These are phyloP conservation scores for Calocybe gambosa DNA, from an alignment of 1,284 basidiomycete species.

Conservation along the genomic window DNA sequence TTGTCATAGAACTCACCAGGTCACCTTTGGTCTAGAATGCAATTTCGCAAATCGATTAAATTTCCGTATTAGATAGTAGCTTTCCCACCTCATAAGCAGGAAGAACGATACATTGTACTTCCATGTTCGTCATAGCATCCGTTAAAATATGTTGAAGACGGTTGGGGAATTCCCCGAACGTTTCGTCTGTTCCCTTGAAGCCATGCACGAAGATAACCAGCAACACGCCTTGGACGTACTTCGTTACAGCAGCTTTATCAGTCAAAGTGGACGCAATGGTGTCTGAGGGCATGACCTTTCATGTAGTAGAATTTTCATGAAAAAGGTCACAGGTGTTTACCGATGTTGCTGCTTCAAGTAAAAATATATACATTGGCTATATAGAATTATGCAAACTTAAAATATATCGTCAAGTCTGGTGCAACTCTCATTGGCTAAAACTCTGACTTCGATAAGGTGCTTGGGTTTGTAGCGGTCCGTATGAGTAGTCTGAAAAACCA, in stretches of 20 bases:
- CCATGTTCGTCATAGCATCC: constrained; percentile 45
- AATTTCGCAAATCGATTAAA: neutral
- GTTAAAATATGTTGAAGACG: constrained; percentile 73
- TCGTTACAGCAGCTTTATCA: neutral
- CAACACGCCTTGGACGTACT: constrained; percentile 32
- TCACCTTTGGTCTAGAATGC: constrained; percentile 71
- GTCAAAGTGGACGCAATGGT: neutral
- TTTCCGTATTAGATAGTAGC: neutral
- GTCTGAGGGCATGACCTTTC: neutral
- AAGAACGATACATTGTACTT: constrained; percentile 75
- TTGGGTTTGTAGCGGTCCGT: constrained; percentile 40
- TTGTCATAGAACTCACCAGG: constrained; percentile 50
- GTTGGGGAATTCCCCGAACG: constrained; percentile 71
- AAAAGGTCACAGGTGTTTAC: neutral
- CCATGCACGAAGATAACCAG: constrained; percentile 65
- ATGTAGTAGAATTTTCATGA: neutral
- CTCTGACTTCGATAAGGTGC: constrained; percentile 45
- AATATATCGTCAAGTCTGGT: neutral
- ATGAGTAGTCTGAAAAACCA: constrained; percentile 18
- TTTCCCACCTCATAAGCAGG: constrained; percentile 78
- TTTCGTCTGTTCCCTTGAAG: constrained; percentile 68
- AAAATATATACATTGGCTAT: no score
- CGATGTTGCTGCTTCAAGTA: neutral
- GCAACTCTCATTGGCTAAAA: constrained; percentile 15
- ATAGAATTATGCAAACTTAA: neutral